These are phyloP conservation scores for Anthoceros angustus DNA, from an alignment of 225 moss, liverwort and hornwort species.

Conservation along the genomic window DNA sequence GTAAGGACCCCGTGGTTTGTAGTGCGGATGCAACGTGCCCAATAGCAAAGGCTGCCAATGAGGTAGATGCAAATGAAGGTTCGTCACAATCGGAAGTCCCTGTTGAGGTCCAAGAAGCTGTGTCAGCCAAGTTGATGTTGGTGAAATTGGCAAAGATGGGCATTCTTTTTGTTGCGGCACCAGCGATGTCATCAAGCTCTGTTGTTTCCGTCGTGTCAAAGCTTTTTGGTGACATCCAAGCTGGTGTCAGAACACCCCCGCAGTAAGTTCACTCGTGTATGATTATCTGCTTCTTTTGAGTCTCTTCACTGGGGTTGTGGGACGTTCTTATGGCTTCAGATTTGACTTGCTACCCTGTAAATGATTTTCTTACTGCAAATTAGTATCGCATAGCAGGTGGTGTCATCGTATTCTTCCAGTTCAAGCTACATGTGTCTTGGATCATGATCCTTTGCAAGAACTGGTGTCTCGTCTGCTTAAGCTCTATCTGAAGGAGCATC, in stretches of 20 bases:
- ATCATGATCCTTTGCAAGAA: slow-evolving; percentile 30
- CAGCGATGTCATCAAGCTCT: slow-evolving; percentile 25
- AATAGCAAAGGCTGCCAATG: too few species aligned
- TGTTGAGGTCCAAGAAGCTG: background rate
- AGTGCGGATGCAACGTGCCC: too few species aligned
- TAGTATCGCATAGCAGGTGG: slow-evolving; percentile 38
- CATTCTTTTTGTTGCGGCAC: slow-evolving; percentile 54
- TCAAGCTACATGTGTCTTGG: slow-evolving; percentile 57
- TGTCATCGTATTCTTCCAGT: slow-evolving; percentile 79
- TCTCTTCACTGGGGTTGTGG: too few species aligned
- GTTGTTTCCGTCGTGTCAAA: slow-evolving; percentile 36
- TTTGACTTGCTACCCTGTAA: background rate
- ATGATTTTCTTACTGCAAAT: background rate
- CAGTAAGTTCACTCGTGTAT: slow-evolving; percentile 21
- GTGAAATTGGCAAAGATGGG: slow-evolving; percentile 83
- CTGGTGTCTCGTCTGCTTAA: slow-evolving; percentile 15
- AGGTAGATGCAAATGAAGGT: too few species aligned
- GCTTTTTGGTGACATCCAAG: slow-evolving; percentile 44
- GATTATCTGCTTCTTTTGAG: too few species aligned
- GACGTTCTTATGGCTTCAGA: too few species aligned
- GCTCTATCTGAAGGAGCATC: slow-evolving; percentile 34
- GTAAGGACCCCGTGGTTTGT: too few species aligned
- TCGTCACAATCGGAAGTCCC: background rate
- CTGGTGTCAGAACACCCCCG: slow-evolving; percentile 35
- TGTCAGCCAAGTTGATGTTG: slow-evolving; percentile 16